Conservation (phyloP, 192 early-diverging fungal genomes). For the Backusella parvicylindrica region DNA sequence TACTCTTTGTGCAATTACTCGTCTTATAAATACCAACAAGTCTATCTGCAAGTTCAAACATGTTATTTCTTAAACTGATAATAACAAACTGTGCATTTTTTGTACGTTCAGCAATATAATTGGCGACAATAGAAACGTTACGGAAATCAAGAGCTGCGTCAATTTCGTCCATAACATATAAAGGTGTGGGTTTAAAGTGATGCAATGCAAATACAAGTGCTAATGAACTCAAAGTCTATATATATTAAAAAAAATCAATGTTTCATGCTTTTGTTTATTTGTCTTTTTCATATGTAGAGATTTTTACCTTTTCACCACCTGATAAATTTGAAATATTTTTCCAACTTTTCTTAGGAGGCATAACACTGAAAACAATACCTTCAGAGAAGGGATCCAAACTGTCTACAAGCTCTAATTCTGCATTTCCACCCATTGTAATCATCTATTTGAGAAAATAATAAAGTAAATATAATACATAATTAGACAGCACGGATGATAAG, state of each 20-base stretch:
- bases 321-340: constrained; percentile 98
- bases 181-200: constrained; percentile 98
- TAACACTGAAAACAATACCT: constrained; percentile 96
- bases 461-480: too few relatives aligned
- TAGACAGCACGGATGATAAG: not conserved
- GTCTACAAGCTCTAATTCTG: constrained; percentile 97
- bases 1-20: constrained; percentile 81
- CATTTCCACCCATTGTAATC: constrained; percentile 97
- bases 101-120: constrained; percentile 97
- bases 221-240: constrained; percentile 91
- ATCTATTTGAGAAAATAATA: constrained; percentile 63
- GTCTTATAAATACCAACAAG: constrained; percentile 99
- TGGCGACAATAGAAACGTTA: constrained; percentile 98
- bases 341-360: constrained; percentile 99
- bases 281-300: too few relatives aligned
- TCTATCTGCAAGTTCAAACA: constrained; percentile 99
- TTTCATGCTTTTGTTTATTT: not conserved
- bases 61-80: constrained; percentile 97
- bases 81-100: constrained; percentile 98
- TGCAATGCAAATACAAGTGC: constrained; percentile 99
- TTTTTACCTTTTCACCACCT: constrained; percentile 94
- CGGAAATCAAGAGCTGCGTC: constrained; percentile 98
- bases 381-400: constrained; percentile 98
- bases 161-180: constrained; percentile 99
- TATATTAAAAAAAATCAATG: not conserved